Evolutionary conservation across 2,329 filamentous ascomycete genomes (phyloP).

Genomic region (Xylariales sp.): DNA sequence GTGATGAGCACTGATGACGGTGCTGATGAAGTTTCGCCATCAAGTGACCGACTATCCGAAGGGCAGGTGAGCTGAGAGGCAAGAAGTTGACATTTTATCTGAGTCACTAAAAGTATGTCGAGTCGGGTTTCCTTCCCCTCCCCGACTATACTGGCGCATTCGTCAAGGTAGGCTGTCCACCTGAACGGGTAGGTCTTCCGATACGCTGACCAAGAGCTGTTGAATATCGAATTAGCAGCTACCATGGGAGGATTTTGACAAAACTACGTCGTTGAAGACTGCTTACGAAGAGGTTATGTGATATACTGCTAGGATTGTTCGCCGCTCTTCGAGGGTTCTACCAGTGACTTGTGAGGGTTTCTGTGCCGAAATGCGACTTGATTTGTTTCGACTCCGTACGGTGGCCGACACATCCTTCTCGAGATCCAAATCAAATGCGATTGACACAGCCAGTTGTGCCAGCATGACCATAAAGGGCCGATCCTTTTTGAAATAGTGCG

Average conservation of each 20-base stretch:
- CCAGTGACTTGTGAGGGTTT: no score
- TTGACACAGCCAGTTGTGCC: conserved; percentile 15
- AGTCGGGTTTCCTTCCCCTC: conserved; percentile 13
- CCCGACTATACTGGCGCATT: conserved; percentile 12
- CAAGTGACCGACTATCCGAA: neutral
- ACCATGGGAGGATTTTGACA: no score
- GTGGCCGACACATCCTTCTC: conserved; percentile 10
- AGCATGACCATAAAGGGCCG: conserved; percentile 21
- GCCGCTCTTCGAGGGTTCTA: conserved; percentile 15
- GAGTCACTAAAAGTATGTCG: conserved; percentile 13
- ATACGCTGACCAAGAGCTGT: conserved; percentile 20
- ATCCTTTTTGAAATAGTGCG: conserved; percentile 14
- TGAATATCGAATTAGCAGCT: no score
- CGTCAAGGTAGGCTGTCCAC: conserved; percentile 15
- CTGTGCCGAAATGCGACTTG: no score
- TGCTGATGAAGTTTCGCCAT: conserved; percentile 4
- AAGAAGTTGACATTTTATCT: conserved; percentile 20
- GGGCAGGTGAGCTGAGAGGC: conserved; percentile 15
- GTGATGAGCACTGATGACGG: conserved; percentile 10
- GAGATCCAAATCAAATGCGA: conserved; percentile 19
- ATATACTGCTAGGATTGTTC: conserved; percentile 15
- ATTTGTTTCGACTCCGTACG: conserved; percentile 7
- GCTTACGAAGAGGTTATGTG: conserved; percentile 23
- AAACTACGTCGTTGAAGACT: no score
- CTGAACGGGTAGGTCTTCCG: conserved; percentile 16